A percentile compares a stretch with the other conserved stretches of the same genome.
phyloP scores from a whole-genome alignment of 371 early-diverging fungal genomes.

The Syncephalastrum monosporum region DNA sequence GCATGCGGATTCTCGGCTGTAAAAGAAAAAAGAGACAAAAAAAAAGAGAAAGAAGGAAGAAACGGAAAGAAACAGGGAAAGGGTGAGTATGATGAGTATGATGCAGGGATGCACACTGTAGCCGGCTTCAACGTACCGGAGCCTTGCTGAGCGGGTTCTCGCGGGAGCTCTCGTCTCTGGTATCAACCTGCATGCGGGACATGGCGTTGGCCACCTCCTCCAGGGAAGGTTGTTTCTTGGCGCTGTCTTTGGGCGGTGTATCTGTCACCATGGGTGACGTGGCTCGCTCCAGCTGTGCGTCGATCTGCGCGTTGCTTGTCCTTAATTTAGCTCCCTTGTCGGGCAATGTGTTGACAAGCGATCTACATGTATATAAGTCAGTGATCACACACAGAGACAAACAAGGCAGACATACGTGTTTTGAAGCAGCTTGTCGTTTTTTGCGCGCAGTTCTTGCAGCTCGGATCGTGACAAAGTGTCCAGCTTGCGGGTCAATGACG shows the following conservation, averaged over 20 bases:
- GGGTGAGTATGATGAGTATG: neutral
- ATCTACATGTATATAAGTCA: conserved; percentile 1
- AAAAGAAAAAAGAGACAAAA: neutral
- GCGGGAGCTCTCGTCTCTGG: too few species aligned
- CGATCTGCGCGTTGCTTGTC: conserved; percentile 23
- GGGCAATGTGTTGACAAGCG: conserved; percentile 23
- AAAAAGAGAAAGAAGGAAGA: neutral
- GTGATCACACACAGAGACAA: neutral
- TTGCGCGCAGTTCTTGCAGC: conserved; percentile 17
- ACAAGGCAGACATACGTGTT: conserved; percentile 24
- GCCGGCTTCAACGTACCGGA: too few species aligned
- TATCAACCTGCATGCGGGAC: too few species aligned
- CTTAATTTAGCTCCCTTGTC: conserved; percentile 39
- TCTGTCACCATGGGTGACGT: conserved; percentile 1
- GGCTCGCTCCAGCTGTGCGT: conserved; percentile 10
- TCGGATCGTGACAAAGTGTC: conserved; percentile 24
- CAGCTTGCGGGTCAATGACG: conserved; percentile 19
- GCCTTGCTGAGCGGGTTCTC: too few species aligned
- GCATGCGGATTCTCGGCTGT: conserved; percentile 23
- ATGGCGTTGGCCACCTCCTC: too few species aligned
- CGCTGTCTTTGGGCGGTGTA: neutral
- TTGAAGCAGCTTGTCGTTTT: conserved; percentile 24
- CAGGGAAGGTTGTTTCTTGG: neutral
- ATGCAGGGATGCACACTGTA: too few species aligned
- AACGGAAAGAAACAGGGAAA: too few species aligned